A percentile compares a stretch with the other conserved stretches of the same genome.
Conservation (phyloP, 192 early-diverging fungal species). For the Coemansia sp. region DNA sequence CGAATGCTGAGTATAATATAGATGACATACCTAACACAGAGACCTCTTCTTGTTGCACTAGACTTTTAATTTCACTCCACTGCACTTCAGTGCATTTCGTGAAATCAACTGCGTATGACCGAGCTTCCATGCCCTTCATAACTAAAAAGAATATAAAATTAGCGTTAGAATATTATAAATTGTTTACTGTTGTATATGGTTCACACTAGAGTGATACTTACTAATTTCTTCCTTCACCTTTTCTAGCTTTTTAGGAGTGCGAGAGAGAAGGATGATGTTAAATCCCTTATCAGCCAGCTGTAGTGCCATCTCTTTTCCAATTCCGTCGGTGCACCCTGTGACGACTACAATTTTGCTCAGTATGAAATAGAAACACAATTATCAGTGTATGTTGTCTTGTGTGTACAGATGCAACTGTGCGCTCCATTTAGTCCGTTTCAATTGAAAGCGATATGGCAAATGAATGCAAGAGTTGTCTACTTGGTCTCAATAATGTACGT, state of each 20-base stretch:
- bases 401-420: neutral
- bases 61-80: slow-evolving; percentile 63
- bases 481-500: neutral
- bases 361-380: neutral
- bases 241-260: slow-evolving; percentile 73
- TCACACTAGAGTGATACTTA: slow-evolving; percentile 19
- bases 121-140: slow-evolving; percentile 54
- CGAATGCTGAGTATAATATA: neutral
- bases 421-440: neutral
- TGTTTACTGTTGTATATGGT: neutral
- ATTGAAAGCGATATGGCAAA: neutral
- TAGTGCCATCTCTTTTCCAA: slow-evolving; percentile 89
- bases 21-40: slow-evolving; percentile 31
- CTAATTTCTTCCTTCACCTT: slow-evolving; percentile 59
- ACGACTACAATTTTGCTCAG: slow-evolving; percentile 57
- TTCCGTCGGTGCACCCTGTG: slow-evolving; percentile 92
- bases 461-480: neutral
- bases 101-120: slow-evolving; percentile 78
- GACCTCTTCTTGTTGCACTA: slow-evolving; percentile 54
- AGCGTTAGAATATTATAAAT: neutral
- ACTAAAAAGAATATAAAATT: slow-evolving; percentile 8
- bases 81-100: slow-evolving; percentile 39
- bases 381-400: neutral
- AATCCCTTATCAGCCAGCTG: slow-evolving; percentile 80
- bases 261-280: slow-evolving; percentile 79